phyloP scores from a whole-genome alignment of 371 early-diverging fungal species.

The Mortierella sp. region DNA sequence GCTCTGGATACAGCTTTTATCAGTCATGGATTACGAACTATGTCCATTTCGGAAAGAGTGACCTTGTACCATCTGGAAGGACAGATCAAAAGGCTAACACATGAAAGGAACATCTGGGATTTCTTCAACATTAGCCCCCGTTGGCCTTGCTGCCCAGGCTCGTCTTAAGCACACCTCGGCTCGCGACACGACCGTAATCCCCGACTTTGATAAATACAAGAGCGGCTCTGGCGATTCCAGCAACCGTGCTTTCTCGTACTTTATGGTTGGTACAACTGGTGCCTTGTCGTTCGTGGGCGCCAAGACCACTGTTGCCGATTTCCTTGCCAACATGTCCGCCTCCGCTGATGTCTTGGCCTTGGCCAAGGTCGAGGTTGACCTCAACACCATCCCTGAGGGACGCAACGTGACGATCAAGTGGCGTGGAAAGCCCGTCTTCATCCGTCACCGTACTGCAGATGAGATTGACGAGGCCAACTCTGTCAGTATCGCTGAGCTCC shows the following conservation, averaged over 20 bases:
- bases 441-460: conserved; percentile 94
- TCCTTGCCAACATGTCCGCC: conserved; percentile 91
- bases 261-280: conserved; percentile 94
- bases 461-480: conserved; percentile 96
- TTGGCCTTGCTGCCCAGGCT: conserved; percentile 56
- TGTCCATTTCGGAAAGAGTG: too few species aligned
- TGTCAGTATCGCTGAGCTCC: conserved; percentile 81
- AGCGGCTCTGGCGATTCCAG: conserved; percentile 67
- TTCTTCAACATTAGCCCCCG: conserved; percentile 29
- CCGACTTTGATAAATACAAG: conserved; percentile 77
- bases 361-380: conserved; percentile 96
- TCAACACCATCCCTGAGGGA: conserved; percentile 93
- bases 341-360: conserved; percentile 97
- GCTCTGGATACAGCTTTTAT: too few species aligned
- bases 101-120: too few species aligned
- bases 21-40: too few species aligned
- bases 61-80: too few species aligned
- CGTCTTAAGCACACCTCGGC: conserved; percentile 59
- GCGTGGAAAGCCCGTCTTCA: conserved; percentile 98
- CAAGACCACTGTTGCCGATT: conserved; percentile 93
- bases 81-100: too few species aligned
- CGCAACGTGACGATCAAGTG: conserved; percentile 98
- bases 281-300: conserved; percentile 87
- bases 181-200: conserved; percentile 66
- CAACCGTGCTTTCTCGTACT: conserved; percentile 88